A percentile compares a stretch with the other conserved stretches of the same genome.
Conservation (phyloP, 2,329 filamentous ascomycete genomes). For the Aspergillus ochraceus region DNA sequence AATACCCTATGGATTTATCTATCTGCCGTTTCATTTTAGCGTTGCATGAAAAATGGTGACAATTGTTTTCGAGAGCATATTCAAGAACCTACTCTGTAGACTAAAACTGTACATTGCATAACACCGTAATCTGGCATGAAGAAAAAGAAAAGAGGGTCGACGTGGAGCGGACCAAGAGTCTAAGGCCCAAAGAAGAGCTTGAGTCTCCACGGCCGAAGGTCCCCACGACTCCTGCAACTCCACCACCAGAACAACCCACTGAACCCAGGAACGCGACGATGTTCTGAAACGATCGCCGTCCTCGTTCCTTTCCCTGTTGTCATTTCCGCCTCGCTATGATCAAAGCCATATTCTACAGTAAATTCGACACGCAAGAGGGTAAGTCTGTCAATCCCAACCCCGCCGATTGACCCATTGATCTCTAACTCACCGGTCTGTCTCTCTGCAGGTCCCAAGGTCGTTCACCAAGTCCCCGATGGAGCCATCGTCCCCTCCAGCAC, state of each 20-base stretch:
- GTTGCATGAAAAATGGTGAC: background rate
- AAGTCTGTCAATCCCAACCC: constrained; percentile 7
- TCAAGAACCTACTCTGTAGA: background rate
- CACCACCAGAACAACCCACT: background rate
- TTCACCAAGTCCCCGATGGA: constrained; percentile 64
- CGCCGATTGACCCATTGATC: background rate
- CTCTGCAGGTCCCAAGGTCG: constrained; percentile 58
- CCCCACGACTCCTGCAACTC: background rate
- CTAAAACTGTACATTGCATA: background rate
- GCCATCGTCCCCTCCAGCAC: constrained; percentile 53
- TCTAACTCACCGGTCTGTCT: constrained; percentile 1
- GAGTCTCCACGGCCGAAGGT: background rate
- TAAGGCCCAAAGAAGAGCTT: background rate
- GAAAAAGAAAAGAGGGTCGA: background rate
- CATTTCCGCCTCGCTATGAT: constrained; percentile 49
- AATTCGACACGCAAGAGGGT: constrained; percentile 63
- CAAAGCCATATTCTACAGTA: constrained; percentile 66
- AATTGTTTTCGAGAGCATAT: background rate
- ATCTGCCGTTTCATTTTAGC: background rate
- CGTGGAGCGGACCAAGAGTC: background rate
- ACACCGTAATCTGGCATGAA: background rate
- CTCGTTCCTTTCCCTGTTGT: background rate
- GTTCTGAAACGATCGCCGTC: background rate
- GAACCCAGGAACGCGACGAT: background rate
- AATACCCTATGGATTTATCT: constrained; percentile 17